Conservation (phyloP, 805 yeast species). For the Schizosaccharomyces osmophilus region DNA sequence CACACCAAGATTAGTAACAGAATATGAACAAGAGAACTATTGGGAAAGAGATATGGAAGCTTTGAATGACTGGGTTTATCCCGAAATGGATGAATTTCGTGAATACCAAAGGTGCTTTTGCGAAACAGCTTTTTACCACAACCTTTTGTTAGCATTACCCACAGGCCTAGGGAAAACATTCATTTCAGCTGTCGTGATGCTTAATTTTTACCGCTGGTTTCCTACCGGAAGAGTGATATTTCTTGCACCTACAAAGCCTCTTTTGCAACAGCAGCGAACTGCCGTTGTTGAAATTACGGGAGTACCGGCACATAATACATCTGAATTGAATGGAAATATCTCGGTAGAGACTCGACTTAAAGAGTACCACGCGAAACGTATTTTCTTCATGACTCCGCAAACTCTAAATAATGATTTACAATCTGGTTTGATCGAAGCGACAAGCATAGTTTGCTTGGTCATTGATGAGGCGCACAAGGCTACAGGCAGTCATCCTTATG, state of each 20-base stretch:
- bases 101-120: constrained; percentile 77
- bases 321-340: constrained; percentile 41
- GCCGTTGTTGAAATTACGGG: constrained; percentile 81
- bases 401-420: constrained; percentile 76
- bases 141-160: constrained; percentile 72
- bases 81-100: constrained; percentile 59
- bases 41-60: not conserved
- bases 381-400: constrained; percentile 89
- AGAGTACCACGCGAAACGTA: constrained; percentile 58
- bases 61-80: constrained; percentile 38
- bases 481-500: constrained; percentile 70
- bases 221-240: not conserved
- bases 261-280: constrained; percentile 85
- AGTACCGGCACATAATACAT: constrained; percentile 48
- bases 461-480: constrained; percentile 94
- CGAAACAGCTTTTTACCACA: constrained; percentile 40
- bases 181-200: constrained; percentile 82
- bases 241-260: constrained; percentile 87
- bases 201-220: constrained; percentile 1
- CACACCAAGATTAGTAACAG: not conserved
- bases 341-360: constrained; percentile 34
- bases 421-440: constrained; percentile 53
- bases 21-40: not conserved
- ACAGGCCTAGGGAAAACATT: constrained; percentile 95
- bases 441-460: constrained; percentile 46